Percentiles rank a stretch among this genome's conserved stretches.
These are phyloP conservation scores for Aspergillus cejpii DNA, from an alignment of 2,329 filamentous ascomycete genomes.

Conservation along the genomic window DNA sequence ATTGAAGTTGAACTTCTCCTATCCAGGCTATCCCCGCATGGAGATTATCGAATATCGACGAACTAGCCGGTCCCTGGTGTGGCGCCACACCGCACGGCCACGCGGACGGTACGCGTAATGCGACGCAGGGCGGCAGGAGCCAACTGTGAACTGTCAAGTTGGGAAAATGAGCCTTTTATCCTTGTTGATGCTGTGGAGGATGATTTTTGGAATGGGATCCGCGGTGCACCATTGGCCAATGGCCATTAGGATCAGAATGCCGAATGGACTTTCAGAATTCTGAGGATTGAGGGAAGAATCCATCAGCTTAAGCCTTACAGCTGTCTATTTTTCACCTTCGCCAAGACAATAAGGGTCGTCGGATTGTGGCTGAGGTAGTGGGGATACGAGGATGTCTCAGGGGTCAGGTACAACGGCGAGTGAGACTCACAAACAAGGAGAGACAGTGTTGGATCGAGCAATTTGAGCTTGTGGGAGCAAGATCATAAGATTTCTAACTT, in stretches of 20 bases:
- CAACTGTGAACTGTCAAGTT: too few relatives aligned
- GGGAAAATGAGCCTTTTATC: conserved; percentile 62
- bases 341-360: conserved; percentile 53
- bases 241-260: conserved; percentile 52
- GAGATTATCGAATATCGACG: too few relatives aligned
- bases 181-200: conserved; percentile 47
- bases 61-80: conserved; percentile 73
- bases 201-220: conserved; percentile 23
- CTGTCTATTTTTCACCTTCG: conserved; percentile 52
- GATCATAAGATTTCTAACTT: too few relatives aligned
- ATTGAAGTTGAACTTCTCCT: conserved; percentile 63
- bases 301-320: too few relatives aligned
- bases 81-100: conserved; percentile 67
- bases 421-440: neutral
- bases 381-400: conserved; percentile 20
- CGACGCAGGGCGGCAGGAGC: too few relatives aligned
- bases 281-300: conserved; percentile 23
- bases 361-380: conserved; percentile 62
- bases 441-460: neutral
- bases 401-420: neutral
- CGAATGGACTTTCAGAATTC: conserved; percentile 16
- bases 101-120: conserved; percentile 55
- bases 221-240: too few relatives aligned
- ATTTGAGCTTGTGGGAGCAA: neutral
- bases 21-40: conserved; percentile 74